phyloP scores from a whole-genome alignment of 129 eudicot genomes.

The Rutidosis leptorrhynchoides region DNA sequence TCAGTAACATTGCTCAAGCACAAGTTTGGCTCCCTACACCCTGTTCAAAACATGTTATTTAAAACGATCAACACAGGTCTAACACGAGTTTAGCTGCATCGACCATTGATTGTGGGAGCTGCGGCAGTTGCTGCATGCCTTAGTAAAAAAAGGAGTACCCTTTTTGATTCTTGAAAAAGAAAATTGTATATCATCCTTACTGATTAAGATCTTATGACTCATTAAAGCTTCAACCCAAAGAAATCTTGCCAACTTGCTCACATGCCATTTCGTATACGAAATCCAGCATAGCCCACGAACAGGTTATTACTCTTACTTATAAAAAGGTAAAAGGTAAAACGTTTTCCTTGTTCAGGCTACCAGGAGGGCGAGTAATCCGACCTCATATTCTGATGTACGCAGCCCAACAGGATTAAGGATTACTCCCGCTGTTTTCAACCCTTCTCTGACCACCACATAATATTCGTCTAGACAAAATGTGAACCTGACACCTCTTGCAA shows the following conservation, averaged over 20 bases:
- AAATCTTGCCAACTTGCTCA: slow-evolving; percentile 39
- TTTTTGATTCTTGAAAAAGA: slow-evolving; percentile 35
- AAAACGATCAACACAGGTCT: neutral
- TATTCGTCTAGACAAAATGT: no score
- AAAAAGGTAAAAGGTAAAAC: no score
- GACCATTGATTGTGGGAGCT: slow-evolving; percentile 14
- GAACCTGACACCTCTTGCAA: no score
- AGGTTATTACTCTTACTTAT: slow-evolving; percentile 34
- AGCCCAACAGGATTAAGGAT: no score
- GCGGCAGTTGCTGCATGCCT: slow-evolving; percentile 27
- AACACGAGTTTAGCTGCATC: neutral
- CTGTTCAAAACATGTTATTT: slow-evolving; percentile 8
- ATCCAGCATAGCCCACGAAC: slow-evolving; percentile 41
- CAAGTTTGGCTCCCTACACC: slow-evolving; percentile 6
- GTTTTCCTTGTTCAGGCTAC: no score
- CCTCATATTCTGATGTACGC: no score
- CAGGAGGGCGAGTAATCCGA: no score
- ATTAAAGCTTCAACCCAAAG: slow-evolving; percentile 45
- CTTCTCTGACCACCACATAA: no score
- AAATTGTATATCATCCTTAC: slow-evolving; percentile 36
- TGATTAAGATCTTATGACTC: slow-evolving; percentile 41
- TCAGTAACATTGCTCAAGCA: neutral
- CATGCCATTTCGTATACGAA: slow-evolving; percentile 33
- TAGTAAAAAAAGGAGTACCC: slow-evolving; percentile 2
- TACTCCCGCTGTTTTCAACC: no score